Evolutionary conservation across 1,284 basidiomycete genomes (phyloP), one percentile per base, ranked within the genome.

Genomic region (Boletus semigastroideus): DNA sequence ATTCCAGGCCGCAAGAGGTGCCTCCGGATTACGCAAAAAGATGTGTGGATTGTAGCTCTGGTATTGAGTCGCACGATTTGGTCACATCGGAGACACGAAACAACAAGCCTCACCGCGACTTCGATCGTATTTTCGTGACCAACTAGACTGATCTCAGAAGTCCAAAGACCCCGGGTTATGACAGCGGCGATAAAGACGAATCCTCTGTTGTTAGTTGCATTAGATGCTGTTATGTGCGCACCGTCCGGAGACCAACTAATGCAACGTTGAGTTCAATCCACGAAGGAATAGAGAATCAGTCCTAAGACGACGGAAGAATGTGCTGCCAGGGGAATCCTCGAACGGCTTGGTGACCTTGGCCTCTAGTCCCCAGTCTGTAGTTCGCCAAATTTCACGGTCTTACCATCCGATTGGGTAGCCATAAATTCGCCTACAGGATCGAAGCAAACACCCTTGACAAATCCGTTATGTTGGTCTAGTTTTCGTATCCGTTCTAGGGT

Each of bases 91-190:
- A 57, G 57, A 52, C 11, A 49, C 33, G 57, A 62, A 31, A 56
- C 48, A 43, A 59, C 48, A 19, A 22, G 2, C 67, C 88, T 63
- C 65, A 92, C 92, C 17, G 93, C 91, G 42, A 97, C 94, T 74
- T 97, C 90, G n/a, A 99, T 90, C 0, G 94, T 96, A 63, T 98
- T 97, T 68, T 96, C 93, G 65, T 99, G 96, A 0, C 96, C 96
- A 39, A 99, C 95, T 48, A 99, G 79, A 58, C 90, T 94, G 47
- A 95, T 94, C 53, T 94, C 90, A 8, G 89, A 89, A 3, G 84
- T 85, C 94, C 93, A 97, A 7, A 84, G 79, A 44, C 87, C 86
- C 30, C 96, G 79, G 7, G 91, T 87, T 57, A 98, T 94, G 25
- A 99, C 93, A 12, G 93, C 93, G 3, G 95, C 94, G 44, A 98